Percentiles rank a stretch among this genome's conserved stretches.
Conservation (phyloP, 257 asterid genomes). For the Ilex aquifolium region DNA sequence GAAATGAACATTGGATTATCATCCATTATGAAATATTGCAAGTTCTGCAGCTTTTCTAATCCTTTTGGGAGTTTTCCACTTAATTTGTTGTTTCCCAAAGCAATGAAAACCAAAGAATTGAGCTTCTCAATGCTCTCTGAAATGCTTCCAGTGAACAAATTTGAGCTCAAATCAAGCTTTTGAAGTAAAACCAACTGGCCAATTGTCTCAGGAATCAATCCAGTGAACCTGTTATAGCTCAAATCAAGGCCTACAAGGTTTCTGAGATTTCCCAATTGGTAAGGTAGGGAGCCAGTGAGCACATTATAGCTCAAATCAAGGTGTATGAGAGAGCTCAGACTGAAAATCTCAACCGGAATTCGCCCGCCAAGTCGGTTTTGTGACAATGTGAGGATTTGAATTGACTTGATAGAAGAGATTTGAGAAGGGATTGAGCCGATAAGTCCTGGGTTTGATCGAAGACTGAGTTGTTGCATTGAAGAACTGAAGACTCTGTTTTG, state of each 20-base stretch:
- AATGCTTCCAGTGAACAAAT: constrained; percentile 49
- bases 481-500: constrained; percentile 20
- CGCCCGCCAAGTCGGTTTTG: constrained; percentile 56
- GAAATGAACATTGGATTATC: constrained; percentile 58
- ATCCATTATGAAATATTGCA: constrained; percentile 79
- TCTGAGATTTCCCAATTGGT: constrained; percentile 35
- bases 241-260: constrained; percentile 62
- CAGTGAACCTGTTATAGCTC: constrained; percentile 56
- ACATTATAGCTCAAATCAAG: constrained; percentile 76
- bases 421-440: constrained; percentile 66
- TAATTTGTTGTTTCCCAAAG: constrained; percentile 56
- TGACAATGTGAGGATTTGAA: constrained; percentile 71
- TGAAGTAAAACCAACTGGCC: constrained; percentile 51
- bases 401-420: constrained; percentile 50
- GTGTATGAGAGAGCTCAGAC: constrained; percentile 46
- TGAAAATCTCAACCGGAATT: constrained; percentile 46
- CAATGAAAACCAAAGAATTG: constrained; percentile 52
- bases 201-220: constrained; percentile 39
- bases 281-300: constrained; percentile 47
- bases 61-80: constrained; percentile 46
- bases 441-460: constrained; percentile 61
- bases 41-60: constrained; percentile 25
- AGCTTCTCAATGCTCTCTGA: constrained; percentile 43
- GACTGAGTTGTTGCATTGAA: constrained; percentile 56
- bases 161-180: constrained; percentile 79